These are phyloP conservation scores for Bruguiera sexangula DNA, from an alignment of 345 rosid species.

Conservation along the genomic window DNA sequence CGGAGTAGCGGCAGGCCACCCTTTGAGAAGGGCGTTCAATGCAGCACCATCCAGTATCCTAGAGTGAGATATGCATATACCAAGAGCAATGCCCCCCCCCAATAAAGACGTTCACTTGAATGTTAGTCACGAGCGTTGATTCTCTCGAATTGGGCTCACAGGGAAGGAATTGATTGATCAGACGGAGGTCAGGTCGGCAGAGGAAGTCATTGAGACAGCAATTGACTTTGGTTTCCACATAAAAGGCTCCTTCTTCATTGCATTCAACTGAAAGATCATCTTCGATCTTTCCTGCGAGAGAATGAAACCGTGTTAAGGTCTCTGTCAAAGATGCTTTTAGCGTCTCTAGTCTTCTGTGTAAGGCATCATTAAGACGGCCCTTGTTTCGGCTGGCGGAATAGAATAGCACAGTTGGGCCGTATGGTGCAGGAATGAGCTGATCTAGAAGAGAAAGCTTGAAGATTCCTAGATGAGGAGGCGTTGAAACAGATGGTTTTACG, in stretches of 20 bases:
- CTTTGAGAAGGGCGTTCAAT: conserved; percentile 9
- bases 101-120: conserved; percentile 15
- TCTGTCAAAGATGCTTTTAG: conserved; percentile 14
- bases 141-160: conserved; percentile 6
- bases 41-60: conserved; percentile 19
- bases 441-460: conserved; percentile 41
- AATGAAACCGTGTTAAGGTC: conserved; percentile 17
- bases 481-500: conserved; percentile 42
- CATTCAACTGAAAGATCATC: conserved; percentile 18
- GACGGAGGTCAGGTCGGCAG: conserved; percentile 9
- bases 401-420: conserved; percentile 33
- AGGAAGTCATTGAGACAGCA: conserved; percentile 18
- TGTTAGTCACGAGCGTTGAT: conserved; percentile 24
- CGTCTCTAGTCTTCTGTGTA: conserved; percentile 5
- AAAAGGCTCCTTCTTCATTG: conserved; percentile 23
- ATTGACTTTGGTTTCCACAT: conserved; percentile 13
- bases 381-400: conserved; percentile 18
- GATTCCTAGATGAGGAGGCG: conserved; percentile 31
- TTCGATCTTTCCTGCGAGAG: conserved; percentile 17
- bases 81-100: conserved; percentile 20
- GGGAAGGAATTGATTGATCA: conserved; percentile 4
- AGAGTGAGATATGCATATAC: conserved; percentile 19
- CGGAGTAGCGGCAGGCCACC: conserved; percentile 4
- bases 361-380: background rate
- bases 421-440: conserved; percentile 28